Percentiles rank a stretch among this genome's conserved stretches.
phyloP scores from a whole-genome alignment of 2,329 filamentous ascomycete genomes.

The Cordyceps cateniannulata region DNA sequence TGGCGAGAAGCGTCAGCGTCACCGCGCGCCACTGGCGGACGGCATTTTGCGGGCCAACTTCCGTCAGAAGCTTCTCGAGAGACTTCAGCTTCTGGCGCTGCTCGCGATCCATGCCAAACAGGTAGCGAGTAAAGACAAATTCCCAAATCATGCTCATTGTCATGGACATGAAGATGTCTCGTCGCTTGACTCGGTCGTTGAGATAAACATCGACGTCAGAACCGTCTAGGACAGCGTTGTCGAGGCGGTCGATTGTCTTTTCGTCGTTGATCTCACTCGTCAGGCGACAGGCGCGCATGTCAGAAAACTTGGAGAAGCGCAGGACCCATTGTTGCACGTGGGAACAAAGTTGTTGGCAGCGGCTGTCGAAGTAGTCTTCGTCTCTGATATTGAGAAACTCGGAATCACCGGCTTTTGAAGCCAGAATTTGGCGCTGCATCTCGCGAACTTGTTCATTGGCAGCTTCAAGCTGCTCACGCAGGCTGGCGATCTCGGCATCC shows the following conservation, averaged over 20 bases:
- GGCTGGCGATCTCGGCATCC: constrained; percentile 71
- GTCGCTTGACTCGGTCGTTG: constrained; percentile 75
- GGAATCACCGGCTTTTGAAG: constrained; percentile 53
- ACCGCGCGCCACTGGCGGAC: constrained; percentile 96
- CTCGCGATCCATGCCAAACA: constrained; percentile 97
- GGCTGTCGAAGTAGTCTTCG: constrained; percentile 91
- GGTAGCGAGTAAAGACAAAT: constrained; percentile 93
- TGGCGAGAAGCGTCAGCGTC: constrained; percentile 81
- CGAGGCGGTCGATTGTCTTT: constrained; percentile 87
- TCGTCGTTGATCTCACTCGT: constrained; percentile 84
- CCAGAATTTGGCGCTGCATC: constrained; percentile 48
- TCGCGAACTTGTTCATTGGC: constrained; percentile 57
- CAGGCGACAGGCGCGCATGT: constrained; percentile 78
- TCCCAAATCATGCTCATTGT: constrained; percentile 99
- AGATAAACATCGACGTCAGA: constrained; percentile 88
- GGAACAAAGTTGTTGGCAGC: constrained; percentile 90
- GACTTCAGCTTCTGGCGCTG: constrained; percentile 96
- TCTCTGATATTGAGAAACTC: constrained; percentile 75
- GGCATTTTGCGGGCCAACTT: constrained; percentile 81
- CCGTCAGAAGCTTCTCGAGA: constrained; percentile 82
- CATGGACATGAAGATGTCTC: constrained; percentile 97
- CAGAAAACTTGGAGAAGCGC: constrained; percentile 96
- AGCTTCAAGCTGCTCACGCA: constrained; percentile 71
- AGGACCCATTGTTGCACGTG: constrained; percentile 97
- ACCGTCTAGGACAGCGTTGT: constrained; percentile 90